Evolutionary conservation across 495 filamentous ascomycete genomes (phyloP).

Genomic region (Aspergillus ellipticus): DNA sequence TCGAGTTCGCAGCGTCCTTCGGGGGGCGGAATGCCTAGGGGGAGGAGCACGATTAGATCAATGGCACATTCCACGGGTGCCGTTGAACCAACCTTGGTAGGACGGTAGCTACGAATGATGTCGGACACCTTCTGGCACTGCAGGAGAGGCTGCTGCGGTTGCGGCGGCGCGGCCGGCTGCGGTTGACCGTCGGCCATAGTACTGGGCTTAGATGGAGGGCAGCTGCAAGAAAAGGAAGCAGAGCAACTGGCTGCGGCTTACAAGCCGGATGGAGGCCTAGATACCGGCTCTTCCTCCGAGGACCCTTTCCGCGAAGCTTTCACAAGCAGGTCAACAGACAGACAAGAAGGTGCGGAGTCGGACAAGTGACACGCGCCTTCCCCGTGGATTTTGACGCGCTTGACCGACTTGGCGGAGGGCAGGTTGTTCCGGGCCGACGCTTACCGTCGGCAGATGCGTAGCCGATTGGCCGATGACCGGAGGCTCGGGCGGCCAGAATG

Average conservation of each 20-base stretch:
- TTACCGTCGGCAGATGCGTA: constrained; percentile 12
- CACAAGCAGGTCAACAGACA: not conserved
- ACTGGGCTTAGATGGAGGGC: constrained; percentile 1
- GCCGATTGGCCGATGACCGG: constrained; percentile 13
- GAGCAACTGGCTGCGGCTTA: not conserved
- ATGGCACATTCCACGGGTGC: not conserved
- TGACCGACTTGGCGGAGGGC: constrained; percentile 2
- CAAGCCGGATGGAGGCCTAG: not conserved
- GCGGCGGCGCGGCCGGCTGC: constrained; percentile 16
- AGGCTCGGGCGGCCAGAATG: not conserved
- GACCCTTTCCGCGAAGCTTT: not conserved
- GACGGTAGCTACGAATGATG: constrained; percentile 43
- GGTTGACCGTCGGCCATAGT: constrained; percentile 37
- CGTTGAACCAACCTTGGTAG: constrained; percentile 40
- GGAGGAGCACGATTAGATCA: constrained; percentile 12
- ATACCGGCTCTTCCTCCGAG: not conserved
- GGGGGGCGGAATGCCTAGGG: constrained; percentile 35
- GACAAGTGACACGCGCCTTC: not conserved
- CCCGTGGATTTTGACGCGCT: constrained; percentile 7
- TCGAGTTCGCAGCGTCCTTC: constrained; percentile 34
- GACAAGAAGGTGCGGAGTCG: not conserved
- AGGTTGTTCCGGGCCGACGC: constrained; percentile 20
- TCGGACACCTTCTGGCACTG: constrained; percentile 43
- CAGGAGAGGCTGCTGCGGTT: constrained; percentile 26
- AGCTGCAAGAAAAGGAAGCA: not conserved